phyloP scores from a whole-genome alignment of 352 stramenopile species.

The Pythium vanterpoolii region DNA sequence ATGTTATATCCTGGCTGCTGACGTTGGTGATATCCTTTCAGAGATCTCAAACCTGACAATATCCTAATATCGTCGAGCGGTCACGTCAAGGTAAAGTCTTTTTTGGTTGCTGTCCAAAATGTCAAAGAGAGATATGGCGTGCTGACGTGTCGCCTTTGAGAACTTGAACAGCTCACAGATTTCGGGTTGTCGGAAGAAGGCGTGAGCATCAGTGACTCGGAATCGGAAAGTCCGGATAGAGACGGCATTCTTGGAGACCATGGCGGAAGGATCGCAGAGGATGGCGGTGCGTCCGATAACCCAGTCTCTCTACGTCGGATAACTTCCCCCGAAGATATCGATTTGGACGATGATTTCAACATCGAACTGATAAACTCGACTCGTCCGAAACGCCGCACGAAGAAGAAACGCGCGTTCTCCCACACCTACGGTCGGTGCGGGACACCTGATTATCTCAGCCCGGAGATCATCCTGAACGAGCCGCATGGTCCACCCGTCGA shows the following conservation, averaged over 20 bases:
- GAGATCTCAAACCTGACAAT: slow-evolving; percentile 90
- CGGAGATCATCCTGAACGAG: slow-evolving; percentile 80
- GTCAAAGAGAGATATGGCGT: no score
- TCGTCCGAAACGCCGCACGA: slow-evolving; percentile 22
- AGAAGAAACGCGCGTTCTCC: slow-evolving; percentile 38
- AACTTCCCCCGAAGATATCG: slow-evolving; percentile 20
- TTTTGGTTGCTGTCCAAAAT: background rate
- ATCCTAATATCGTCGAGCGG: slow-evolving; percentile 86
- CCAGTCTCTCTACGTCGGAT: background rate
- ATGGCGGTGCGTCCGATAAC: background rate
- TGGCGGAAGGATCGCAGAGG: background rate
- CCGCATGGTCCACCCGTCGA: slow-evolving; percentile 79
- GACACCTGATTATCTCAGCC: slow-evolving; percentile 87
- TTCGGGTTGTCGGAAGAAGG: slow-evolving; percentile 86
- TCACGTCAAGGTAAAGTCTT: slow-evolving; percentile 72
- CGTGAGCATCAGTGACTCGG: slow-evolving; percentile 44
- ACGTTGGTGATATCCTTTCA: slow-evolving; percentile 18
- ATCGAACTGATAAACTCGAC: slow-evolving; percentile 13
- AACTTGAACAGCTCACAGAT: slow-evolving; percentile 61
- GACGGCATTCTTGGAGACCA: slow-evolving; percentile 22
- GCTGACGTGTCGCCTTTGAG: background rate
- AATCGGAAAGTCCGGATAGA: slow-evolving; percentile 22
- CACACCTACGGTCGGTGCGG: slow-evolving; percentile 77
- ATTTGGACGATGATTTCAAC: slow-evolving; percentile 25
- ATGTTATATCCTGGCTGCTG: no score